Evolutionary conservation across 768 basidiomycete species (phyloP).

Genomic region (Boletus coccyginus): DNA sequence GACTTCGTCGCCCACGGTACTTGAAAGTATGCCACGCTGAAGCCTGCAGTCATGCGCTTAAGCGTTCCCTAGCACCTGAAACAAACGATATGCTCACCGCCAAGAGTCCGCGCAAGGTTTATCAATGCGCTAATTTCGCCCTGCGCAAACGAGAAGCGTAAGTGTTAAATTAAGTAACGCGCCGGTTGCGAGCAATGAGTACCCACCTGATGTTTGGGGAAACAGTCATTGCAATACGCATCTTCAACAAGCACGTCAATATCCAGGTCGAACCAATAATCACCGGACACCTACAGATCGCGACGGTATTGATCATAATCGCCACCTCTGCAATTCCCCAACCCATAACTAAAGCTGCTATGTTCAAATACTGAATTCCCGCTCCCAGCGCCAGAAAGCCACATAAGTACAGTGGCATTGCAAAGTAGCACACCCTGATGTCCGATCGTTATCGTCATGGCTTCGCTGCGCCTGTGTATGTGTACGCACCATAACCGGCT

Average conservation of each 20-base stretch:
- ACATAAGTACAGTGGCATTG: conserved; percentile 38
- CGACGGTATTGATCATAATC: conserved; percentile 41
- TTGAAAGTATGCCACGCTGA: conserved; percentile 40
- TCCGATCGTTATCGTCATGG: background rate
- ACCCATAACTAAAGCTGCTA: conserved; percentile 36
- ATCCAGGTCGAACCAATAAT: background rate
- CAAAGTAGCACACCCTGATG: conserved; percentile 37
- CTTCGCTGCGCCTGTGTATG: too few relatives aligned
- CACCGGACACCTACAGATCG: conserved; percentile 30
- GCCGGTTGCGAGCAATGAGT: background rate
- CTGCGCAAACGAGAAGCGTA: conserved; percentile 5
- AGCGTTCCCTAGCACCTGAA: background rate
- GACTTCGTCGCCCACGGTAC: conserved; percentile 38
- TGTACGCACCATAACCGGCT: conserved; percentile 38
- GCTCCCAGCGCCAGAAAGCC: conserved; percentile 44
- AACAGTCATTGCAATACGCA: conserved; percentile 39
- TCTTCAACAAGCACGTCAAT: conserved; percentile 18
- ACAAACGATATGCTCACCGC: conserved; percentile 18
- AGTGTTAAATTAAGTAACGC: background rate
- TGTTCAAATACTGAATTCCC: conserved; percentile 32
- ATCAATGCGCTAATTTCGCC: conserved; percentile 45
- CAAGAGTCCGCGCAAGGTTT: conserved; percentile 38
- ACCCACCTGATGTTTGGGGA: conserved; percentile 32
- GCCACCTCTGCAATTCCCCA: conserved; percentile 42
- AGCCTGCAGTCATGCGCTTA: conserved; percentile 17